phyloP scores from a whole-genome alignment of 306 rosid genomes.

The Rosa persica region DNA sequence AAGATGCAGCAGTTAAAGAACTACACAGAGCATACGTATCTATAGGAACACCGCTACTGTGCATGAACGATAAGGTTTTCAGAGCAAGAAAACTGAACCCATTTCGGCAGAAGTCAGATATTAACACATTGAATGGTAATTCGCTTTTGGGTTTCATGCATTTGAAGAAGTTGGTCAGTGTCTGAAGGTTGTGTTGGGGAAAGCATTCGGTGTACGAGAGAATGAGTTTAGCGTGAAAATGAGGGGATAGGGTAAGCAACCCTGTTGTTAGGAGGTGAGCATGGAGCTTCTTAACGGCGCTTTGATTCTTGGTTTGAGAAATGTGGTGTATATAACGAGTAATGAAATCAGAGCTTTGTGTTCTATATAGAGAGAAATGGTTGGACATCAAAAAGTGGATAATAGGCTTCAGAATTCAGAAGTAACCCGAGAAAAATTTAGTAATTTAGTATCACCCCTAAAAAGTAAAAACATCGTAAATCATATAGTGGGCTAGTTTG shows the following conservation, averaged over 20 bases:
- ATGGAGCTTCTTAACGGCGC: slow-evolving; percentile 54
- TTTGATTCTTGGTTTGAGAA: slow-evolving; percentile 35
- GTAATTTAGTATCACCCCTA: too few species aligned
- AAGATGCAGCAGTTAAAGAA: slow-evolving; percentile 56
- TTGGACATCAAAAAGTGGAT: slow-evolving; percentile 32
- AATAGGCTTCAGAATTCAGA: background rate
- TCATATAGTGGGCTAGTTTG: too few species aligned
- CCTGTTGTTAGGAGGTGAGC: slow-evolving; percentile 51
- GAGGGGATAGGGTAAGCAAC: slow-evolving; percentile 37
- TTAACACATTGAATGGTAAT: slow-evolving; percentile 47
- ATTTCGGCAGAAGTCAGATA: slow-evolving; percentile 45
- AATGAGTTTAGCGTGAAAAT: slow-evolving; percentile 47
- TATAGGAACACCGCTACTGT: slow-evolving; percentile 42
- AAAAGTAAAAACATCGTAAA: too few species aligned
- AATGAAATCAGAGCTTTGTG: slow-evolving; percentile 21
- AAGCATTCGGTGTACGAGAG: slow-evolving; percentile 37
- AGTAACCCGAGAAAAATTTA: background rate
- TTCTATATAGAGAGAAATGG: background rate
- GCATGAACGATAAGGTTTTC: slow-evolving; percentile 64
- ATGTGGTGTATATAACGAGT: slow-evolving; percentile 36
- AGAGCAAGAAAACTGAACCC: slow-evolving; percentile 52
- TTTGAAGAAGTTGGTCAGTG: slow-evolving; percentile 44
- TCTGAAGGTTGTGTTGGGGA: slow-evolving; percentile 27
- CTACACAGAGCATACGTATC: slow-evolving; percentile 66
- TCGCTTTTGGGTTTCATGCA: slow-evolving; percentile 49